phyloP scores from a whole-genome alignment of 2,329 filamentous ascomycete species.

The Penicillium sp. region DNA sequence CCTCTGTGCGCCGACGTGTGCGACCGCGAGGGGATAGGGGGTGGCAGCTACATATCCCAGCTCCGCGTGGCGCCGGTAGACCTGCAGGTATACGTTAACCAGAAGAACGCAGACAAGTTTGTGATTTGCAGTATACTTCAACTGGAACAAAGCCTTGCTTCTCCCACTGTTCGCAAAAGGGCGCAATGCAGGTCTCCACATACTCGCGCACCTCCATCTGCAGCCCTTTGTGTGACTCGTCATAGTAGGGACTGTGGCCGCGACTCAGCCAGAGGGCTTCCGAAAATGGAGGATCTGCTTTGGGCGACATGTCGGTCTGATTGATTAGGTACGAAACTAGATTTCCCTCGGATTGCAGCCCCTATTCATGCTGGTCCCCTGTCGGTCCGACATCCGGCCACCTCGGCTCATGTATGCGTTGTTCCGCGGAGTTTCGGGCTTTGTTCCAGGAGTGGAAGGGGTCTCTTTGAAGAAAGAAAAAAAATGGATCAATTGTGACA shows the following conservation, averaged over 20 bases:
- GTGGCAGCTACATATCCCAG: constrained; percentile 29
- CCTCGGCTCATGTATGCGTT: too few species aligned
- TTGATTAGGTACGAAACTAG: too few species aligned
- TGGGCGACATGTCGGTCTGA: too few species aligned
- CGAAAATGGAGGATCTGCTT: constrained; percentile 24
- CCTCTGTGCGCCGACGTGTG: constrained; percentile 26
- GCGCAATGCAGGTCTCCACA: constrained; percentile 31
- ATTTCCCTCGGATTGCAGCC: too few species aligned
- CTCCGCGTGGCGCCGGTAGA: constrained; percentile 25
- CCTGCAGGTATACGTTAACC: constrained; percentile 4
- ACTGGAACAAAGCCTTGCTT: constrained; percentile 28
- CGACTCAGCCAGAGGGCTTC: constrained; percentile 34
- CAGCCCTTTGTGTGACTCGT: constrained; percentile 27
- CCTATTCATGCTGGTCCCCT: too few species aligned
- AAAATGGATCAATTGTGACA: too few species aligned
- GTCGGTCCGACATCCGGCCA: too few species aligned
- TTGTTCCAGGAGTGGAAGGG: too few species aligned
- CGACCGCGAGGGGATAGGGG: constrained; percentile 24
- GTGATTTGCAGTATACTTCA: constrained; percentile 25
- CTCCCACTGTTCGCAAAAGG: constrained; percentile 34
- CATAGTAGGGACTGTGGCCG: constrained; percentile 29
- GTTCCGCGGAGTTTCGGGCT: too few species aligned
- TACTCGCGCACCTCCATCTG: constrained; percentile 32
- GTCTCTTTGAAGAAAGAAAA: too few species aligned
- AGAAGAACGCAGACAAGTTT: too few species aligned